Evolutionary conservation across 192 early-diverging fungal genomes (phyloP).

Genomic region (Backusella circina): DNA sequence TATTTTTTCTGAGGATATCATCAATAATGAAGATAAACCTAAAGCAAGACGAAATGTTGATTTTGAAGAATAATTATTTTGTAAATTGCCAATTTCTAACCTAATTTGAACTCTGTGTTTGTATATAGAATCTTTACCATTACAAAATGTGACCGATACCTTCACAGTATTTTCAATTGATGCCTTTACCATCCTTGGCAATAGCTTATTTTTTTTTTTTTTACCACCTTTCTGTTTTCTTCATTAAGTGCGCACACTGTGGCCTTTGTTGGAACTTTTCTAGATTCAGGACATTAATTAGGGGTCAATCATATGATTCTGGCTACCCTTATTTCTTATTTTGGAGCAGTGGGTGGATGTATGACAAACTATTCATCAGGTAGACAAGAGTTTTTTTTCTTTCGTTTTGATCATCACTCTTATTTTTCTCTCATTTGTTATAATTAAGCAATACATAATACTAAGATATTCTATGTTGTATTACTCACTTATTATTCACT

Average conservation of each 20-base stretch:
- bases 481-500: too few species aligned
- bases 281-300: slow-evolving; percentile 62
- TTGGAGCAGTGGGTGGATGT: slow-evolving; percentile 60
- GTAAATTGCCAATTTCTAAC: too few species aligned
- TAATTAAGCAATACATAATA: not conserved
- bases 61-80: too few species aligned
- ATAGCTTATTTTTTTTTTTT: slow-evolving; percentile 62
- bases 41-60: too few species aligned
- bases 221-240: slow-evolving; percentile 71
- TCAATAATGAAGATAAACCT: too few species aligned
- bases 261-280: slow-evolving; percentile 61
- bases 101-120: too few species aligned
- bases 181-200: slow-evolving; percentile 41
- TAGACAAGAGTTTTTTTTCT: not conserved
- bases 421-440: not conserved
- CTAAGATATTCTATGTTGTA: slow-evolving; percentile 49
- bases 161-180: slow-evolving; percentile 16
- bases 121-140: too few species aligned
- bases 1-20: too few species aligned
- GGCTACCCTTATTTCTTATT: slow-evolving; percentile 54
- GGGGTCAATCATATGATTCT: slow-evolving; percentile 51
- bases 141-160: too few species aligned
- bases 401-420: slow-evolving; percentile 24
- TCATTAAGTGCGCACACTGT: slow-evolving; percentile 69
- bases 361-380: slow-evolving; percentile 31